Base-by-base conservation (phyloP, 257 asterid species). In the Primulina eburnea region DNA sequence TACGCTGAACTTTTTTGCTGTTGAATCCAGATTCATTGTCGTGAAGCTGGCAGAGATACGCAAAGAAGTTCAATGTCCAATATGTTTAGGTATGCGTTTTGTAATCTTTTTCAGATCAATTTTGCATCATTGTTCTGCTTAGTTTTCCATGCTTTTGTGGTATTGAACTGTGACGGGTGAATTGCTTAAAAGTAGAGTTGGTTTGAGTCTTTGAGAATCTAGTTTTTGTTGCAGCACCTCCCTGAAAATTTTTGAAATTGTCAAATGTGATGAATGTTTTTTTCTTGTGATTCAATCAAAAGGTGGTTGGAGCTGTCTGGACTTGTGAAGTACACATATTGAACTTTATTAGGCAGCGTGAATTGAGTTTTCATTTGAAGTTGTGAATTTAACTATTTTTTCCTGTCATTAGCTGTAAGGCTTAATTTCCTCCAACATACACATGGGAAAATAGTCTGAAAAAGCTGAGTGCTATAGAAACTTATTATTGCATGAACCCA, bases 31-130 rank as follows among this genome's bases (percentile, higher is more conserved):
- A 81, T 87, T 64, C 77, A 66, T 90, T 67, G 71, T 70, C 11
- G 92, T 93, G 78, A 93, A 80, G 86, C 79, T 93, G 81, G 84
- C 94, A 50, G 99, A 93, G 71, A 80, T 93, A 72, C 90, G 99
- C 71, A 93, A 90, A 83, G 99, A 93, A 85, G 99, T 93, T 60
- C 99, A 93, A 80, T 93, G 97, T 80, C 99, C 99, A 65, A 90
- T 93, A 89, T 93, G 97, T 78, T 78, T 90, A 80, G 97, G 97
- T 90, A 88, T 16, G 80, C 35, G 21, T 43, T 62, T 69, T 77
- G 58, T 29, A 69, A 71, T 34, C 62, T 71, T 70, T 47, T 55
- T 57, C 74, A 57, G 65, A 55, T 68, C 59, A 59, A 70, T 53
- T 26, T 50, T 43, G 52, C 8, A 37, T 30, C 30, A 57, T 43